These are phyloP conservation scores for Fusarium sp. DNA, from an alignment of 2,329 filamentous ascomycete genomes.

Conservation along the genomic window DNA sequence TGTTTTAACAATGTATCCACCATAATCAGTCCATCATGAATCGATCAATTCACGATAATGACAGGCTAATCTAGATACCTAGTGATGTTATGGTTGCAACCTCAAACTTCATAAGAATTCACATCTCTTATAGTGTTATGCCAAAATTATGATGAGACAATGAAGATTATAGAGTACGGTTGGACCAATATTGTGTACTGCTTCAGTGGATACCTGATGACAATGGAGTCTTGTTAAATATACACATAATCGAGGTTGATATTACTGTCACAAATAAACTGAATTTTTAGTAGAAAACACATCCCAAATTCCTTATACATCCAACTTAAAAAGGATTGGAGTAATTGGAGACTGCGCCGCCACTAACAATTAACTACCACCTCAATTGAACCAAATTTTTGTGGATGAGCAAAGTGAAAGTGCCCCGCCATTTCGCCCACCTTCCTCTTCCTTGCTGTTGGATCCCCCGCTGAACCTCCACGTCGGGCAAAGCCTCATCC, in stretches of 20 bases:
- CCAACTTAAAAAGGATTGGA: too few species aligned
- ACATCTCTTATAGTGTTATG: neutral
- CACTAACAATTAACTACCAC: constrained; percentile 34
- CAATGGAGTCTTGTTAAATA: neutral
- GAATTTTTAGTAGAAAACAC: too few species aligned
- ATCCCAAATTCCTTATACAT: too few species aligned
- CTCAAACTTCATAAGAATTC: neutral
- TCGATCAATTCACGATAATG: neutral
- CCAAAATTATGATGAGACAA: neutral
- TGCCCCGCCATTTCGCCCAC: constrained; percentile 45
- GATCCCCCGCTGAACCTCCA: constrained; percentile 48
- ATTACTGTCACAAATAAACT: too few species aligned
- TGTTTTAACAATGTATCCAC: too few species aligned
- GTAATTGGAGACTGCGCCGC: constrained; percentile 8
- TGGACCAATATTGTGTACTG: too few species aligned
- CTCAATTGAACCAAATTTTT: constrained; percentile 32
- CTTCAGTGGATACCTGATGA: neutral
- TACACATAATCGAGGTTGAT: neutral
- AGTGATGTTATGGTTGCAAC: neutral
- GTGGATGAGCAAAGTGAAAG: constrained; percentile 29
- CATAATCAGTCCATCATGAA: constrained; percentile 10
- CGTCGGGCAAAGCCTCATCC: constrained; percentile 42
- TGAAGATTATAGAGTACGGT: neutral
- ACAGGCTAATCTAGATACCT: neutral
- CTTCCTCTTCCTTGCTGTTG: constrained; percentile 27